phyloP scores from a whole-genome alignment of 257 asterid species.

The Handroanthus guayacan region DNA sequence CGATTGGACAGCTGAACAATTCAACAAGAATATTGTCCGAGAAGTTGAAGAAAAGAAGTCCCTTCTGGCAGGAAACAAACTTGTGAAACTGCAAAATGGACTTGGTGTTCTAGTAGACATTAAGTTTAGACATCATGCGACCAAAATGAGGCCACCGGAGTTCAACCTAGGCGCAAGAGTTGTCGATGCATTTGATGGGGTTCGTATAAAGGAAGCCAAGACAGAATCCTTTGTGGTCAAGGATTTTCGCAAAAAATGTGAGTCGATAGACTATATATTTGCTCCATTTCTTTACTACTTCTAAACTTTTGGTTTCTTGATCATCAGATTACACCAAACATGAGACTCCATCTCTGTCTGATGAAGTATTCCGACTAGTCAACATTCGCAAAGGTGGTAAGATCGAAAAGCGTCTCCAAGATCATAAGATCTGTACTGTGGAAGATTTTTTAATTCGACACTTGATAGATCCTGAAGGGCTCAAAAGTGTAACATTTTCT shows the following conservation, averaged over 20 bases:
- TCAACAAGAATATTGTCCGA: constrained; percentile 31
- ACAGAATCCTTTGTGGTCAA: constrained; percentile 48
- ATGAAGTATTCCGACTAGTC: constrained; percentile 51
- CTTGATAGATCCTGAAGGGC: constrained; percentile 46
- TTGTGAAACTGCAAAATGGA: constrained; percentile 48
- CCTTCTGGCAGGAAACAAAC: constrained; percentile 49
- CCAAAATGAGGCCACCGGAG: constrained; percentile 24
- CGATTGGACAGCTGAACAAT: constrained; percentile 43
- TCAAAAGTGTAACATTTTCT: constrained; percentile 49
- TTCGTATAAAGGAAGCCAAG: constrained; percentile 48
- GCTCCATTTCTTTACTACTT: not conserved
- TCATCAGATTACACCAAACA: constrained; percentile 58
- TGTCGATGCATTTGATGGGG: constrained; percentile 22
- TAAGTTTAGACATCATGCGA: constrained; percentile 43
- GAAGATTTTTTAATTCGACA: constrained; percentile 57
- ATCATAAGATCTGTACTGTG: constrained; percentile 43
- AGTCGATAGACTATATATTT: constrained; percentile 28
- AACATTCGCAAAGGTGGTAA: constrained; percentile 42
- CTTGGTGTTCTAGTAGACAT: constrained; percentile 36
- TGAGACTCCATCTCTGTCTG: constrained; percentile 50
- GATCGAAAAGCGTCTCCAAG: constrained; percentile 39
- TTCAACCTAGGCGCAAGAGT: constrained; percentile 56
- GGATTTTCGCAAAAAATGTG: constrained; percentile 50
- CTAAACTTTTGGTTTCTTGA: not conserved
- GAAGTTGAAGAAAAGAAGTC: constrained; percentile 47